Conservation (phyloP, 108 stramenopile genomes). For the Nitzschia sp. region DNA sequence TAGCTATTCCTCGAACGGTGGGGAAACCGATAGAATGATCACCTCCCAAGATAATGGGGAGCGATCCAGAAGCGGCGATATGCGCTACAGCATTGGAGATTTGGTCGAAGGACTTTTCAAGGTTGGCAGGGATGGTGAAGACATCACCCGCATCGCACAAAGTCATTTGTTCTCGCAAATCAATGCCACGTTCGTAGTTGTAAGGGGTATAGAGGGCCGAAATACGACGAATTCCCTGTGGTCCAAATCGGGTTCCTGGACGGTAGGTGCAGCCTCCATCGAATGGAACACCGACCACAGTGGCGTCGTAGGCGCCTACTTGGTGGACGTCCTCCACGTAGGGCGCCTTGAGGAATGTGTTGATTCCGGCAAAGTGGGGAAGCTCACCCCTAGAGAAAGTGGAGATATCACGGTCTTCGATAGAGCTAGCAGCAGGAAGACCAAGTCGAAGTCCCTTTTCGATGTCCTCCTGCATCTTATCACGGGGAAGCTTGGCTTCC, state of each 20-base stretch:
- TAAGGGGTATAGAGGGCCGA: constrained; percentile 76
- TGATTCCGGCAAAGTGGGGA: constrained; percentile 85
- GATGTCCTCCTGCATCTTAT: constrained; percentile 51
- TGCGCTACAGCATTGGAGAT: constrained; percentile 82
- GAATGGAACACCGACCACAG: constrained; percentile 81
- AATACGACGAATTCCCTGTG: constrained; percentile 80
- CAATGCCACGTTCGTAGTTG: constrained; percentile 85
- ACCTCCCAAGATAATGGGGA: constrained; percentile 83
- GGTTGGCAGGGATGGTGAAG: constrained; percentile 84
- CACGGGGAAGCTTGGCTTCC: constrained; percentile 70
- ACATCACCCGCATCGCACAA: constrained; percentile 61
- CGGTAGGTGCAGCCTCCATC: constrained; percentile 84
- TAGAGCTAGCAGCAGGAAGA: constrained; percentile 74
- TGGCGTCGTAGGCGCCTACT: constrained; percentile 67
- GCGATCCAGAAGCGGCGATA: constrained; percentile 62
- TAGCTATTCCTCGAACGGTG: constrained; percentile 74
- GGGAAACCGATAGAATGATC: constrained; percentile 85
- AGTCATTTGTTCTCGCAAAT: constrained; percentile 82
- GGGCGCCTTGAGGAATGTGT: constrained; percentile 83
- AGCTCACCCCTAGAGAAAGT: constrained; percentile 78
- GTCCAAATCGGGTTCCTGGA: constrained; percentile 79
- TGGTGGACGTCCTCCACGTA: constrained; percentile 63
- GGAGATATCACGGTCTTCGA: constrained; percentile 74
- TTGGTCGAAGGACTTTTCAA: constrained; percentile 85
- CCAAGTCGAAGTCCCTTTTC: constrained; percentile 51